Evolutionary conservation across 1,284 basidiomycete genomes (phyloP).

Genomic region (Rhodotorula sp.): DNA sequence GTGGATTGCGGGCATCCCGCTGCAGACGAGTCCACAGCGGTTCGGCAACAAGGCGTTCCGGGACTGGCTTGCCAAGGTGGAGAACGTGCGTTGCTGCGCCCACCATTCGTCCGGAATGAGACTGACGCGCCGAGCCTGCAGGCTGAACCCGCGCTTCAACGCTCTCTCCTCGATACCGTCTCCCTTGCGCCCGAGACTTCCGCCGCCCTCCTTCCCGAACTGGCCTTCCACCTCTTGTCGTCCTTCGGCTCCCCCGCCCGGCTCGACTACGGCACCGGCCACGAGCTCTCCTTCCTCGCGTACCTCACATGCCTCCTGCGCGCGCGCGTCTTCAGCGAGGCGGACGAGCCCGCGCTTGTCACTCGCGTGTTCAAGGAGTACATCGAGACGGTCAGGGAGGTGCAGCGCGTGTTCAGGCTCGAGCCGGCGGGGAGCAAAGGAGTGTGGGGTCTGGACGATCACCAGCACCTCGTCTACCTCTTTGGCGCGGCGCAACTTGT

Average conservation of each 20-base stretch:
- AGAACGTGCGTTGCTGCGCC: conserved; percentile 62
- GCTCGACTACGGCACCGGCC: conserved; percentile 96
- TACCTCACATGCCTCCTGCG: conserved; percentile 65
- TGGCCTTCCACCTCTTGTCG: conserved; percentile 74
- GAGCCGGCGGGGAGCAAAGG: conserved; percentile 98
- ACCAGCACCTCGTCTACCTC: conserved; percentile 69
- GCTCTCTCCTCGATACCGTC: conserved; percentile 19
- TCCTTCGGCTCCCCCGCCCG: conserved; percentile 89
- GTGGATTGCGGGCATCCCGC: conserved; percentile 83
- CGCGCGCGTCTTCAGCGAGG: conserved; percentile 43
- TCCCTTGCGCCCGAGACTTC: conserved; percentile 60
- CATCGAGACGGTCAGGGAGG: conserved; percentile 73
- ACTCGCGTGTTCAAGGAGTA: conserved; percentile 70
- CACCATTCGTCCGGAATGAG: no score
- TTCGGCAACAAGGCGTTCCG: conserved; percentile 95
- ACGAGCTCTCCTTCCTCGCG: conserved; percentile 85
- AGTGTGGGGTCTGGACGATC: conserved; percentile 98
- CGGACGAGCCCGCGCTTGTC: conserved; percentile 52
- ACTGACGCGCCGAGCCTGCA: background rate
- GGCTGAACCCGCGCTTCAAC: background rate
- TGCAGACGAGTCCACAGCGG: conserved; percentile 75
- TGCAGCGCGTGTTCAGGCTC: conserved; percentile 86
- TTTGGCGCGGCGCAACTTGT: conserved; percentile 89
- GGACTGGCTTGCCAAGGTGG: conserved; percentile 76
- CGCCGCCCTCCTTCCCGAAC: conserved; percentile 59